A percentile compares a stretch with the other conserved stretches of the same genome.
These are phyloP conservation scores for Lophiostoma macrostomum DNA, from an alignment of 495 filamentous ascomycete species.

Conservation along the genomic window DNA sequence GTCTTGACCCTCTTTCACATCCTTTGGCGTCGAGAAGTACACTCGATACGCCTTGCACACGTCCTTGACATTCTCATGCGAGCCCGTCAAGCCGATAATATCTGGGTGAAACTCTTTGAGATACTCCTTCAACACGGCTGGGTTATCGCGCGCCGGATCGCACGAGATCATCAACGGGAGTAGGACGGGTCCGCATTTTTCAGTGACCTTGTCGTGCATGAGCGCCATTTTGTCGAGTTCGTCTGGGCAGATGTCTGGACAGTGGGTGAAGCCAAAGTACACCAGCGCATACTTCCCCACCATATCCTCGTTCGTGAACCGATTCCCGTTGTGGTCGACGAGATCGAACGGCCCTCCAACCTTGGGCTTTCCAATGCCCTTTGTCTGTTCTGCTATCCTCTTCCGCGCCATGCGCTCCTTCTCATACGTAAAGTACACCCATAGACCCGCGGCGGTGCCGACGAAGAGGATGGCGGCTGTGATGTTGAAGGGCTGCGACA, in stretches of 20 bases:
- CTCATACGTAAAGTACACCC: conserved; percentile 85
- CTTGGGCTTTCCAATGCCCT: conserved; percentile 88
- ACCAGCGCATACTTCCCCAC: conserved; percentile 79
- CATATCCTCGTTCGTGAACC: conserved; percentile 72
- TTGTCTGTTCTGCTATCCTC: conserved; percentile 81
- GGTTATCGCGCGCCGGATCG: conserved; percentile 87
- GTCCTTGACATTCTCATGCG: conserved; percentile 85
- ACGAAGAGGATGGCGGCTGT: conserved; percentile 86
- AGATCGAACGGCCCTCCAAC: conserved; percentile 85
- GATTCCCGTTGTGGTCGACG: conserved; percentile 73
- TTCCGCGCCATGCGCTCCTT: conserved; percentile 84
- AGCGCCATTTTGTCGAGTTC: conserved; percentile 97
- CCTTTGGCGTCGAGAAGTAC: conserved; percentile 88
- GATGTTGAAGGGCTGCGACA: conserved; percentile 76
- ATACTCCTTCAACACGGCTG: conserved; percentile 77
- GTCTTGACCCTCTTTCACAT: conserved; percentile 88
- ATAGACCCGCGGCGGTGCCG: conserved; percentile 67
- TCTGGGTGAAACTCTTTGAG: conserved; percentile 87
- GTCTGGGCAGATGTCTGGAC: conserved; percentile 97
- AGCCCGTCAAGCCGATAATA: conserved; percentile 86
- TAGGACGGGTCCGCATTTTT: conserved; percentile 49
- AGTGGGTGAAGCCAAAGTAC: conserved; percentile 98
- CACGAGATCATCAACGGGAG: conserved; percentile 90
- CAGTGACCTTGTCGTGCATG: conserved; percentile 81
- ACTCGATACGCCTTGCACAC: conserved; percentile 94